Evolutionary conservation across 768 basidiomycete genomes (phyloP), one percentile per base, ranked within the genome.

Genomic region (button mushroom (Agaricus bisporus)): DNA sequence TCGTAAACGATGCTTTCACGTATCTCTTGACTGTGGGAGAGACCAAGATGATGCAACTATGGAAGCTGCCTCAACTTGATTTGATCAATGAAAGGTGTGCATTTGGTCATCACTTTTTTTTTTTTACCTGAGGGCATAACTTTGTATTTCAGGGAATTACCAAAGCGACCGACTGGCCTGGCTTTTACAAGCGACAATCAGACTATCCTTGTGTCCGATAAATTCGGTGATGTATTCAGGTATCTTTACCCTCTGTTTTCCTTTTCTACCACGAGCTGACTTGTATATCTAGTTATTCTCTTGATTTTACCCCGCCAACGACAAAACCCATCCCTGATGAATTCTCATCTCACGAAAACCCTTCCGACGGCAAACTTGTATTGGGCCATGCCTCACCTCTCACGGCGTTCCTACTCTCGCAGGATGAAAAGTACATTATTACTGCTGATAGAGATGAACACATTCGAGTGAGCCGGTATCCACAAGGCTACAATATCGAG

Each of bases 381-480:
- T 73, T 95, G 0, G 95, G 97, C 8, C 97, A 99, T 63, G 83
- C 88, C 1, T 97, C 94, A 11, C 80, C 91, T 39, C 68, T 98
- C 54, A 95, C 87, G 10, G 68, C 77, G 0, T 85, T 88, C 66
- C 61, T 86, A 41, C 78, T 95, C 51, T 79, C 84, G 0, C 64
- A 68, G 0, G 85, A 90, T 62, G 82, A 85, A 60, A 77, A 75
- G 49, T 85, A 77, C 63, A 85, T 99, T 61, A 78, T 98, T 58
- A 92, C 93, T 0, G 87, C 91, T 0, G 97, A 98, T 64, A 73
- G 97, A 42, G 97, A 99, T 63, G 97, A 98, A 65, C 97, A 98
- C 64, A 87, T 99, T 48, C 78, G 97, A 50, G 79, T 95, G 14
- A 94, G 90, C 62, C 82, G 89, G 81, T 98, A 79, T 63, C 97